A percentile compares a stretch with the other conserved stretches of the same genome.
Evolutionary conservation across 225 moss, liverwort and hornwort genomes (phyloP).

Genomic region (Polytrichum formosum): DNA sequence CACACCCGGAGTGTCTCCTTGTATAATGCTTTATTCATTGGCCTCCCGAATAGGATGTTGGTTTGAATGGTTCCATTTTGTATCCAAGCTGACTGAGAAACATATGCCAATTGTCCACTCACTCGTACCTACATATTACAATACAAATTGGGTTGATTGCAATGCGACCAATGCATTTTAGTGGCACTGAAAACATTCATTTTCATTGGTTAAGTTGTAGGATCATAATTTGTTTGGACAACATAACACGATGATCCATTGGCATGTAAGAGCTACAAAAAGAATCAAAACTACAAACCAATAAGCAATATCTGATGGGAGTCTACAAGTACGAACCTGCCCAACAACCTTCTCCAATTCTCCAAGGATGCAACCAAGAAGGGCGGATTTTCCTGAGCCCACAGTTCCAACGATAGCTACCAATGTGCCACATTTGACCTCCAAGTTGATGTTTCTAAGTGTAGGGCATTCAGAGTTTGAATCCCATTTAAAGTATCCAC

Average conservation of each 20-base stretch:
- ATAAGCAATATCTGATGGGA: no score
- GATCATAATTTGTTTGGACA: no score
- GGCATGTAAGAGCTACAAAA: no score
- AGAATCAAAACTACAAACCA: no score
- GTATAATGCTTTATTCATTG: conserved; percentile 33
- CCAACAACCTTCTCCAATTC: conserved; percentile 60
- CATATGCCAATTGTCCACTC: conserved; percentile 58
- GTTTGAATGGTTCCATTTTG: conserved; percentile 60
- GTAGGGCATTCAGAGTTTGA: conserved; percentile 37
- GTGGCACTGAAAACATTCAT: no score
- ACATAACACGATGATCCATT: no score
- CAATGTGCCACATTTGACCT: conserved; percentile 35
- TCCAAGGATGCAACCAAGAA: conserved; percentile 48
- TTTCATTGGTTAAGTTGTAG: no score
- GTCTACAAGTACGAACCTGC: conserved; percentile 1
- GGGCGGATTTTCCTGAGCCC: conserved; percentile 58
- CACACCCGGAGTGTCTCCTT: conserved; percentile 49
- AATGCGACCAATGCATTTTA: background rate
- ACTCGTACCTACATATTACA: conserved; percentile 37
- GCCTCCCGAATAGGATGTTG: conserved; percentile 60
- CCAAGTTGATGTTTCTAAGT: conserved; percentile 37
- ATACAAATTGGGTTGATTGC: background rate
- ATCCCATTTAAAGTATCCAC: conserved; percentile 58
- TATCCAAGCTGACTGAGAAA: conserved; percentile 61
- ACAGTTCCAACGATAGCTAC: conserved; percentile 59